Evolutionary conservation across 306 rosid species (phyloP).

Genomic region (Neltuma alba): DNA sequence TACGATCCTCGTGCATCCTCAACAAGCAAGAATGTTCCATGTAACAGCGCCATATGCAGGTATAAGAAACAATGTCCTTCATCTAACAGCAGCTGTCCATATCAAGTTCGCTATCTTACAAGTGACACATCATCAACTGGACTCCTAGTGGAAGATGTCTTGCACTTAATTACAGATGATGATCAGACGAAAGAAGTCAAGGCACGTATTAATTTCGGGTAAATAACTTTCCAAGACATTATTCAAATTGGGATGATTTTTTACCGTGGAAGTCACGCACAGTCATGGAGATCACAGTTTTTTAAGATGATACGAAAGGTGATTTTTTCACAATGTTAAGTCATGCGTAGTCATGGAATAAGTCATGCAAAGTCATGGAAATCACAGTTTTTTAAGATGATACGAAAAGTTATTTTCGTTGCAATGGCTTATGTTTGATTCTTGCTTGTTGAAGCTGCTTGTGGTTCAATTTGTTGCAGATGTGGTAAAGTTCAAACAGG

Average conservation of each 20-base stretch:
- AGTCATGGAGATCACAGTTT: background rate
- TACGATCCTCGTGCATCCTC: constrained; percentile 65
- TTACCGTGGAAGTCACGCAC: background rate
- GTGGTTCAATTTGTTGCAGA: constrained; percentile 51
- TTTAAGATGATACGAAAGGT: too few species aligned
- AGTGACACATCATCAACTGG: constrained; percentile 68
- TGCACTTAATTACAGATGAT: constrained; percentile 71
- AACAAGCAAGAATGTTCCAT: constrained; percentile 59
- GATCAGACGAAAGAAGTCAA: constrained; percentile 41
- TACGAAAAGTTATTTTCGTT: background rate
- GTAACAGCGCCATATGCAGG: constrained; percentile 61
- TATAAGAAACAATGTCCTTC: constrained; percentile 50
- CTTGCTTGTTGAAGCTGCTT: constrained; percentile 15
- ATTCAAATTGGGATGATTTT: background rate
- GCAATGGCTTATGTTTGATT: constrained; percentile 22
- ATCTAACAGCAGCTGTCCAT: constrained; percentile 49
- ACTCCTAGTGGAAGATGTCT: constrained; percentile 73
- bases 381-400: background rate
- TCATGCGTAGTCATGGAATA: too few species aligned
- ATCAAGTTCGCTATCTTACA: constrained; percentile 57
- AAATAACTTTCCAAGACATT: constrained; percentile 23
- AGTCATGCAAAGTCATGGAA: background rate
- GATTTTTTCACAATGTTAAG: too few species aligned
- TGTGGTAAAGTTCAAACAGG: constrained; percentile 89
- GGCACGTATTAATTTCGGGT: constrained; percentile 74